Conservation (phyloP, 306 rosid species). For the Luffa acutangula region DNA sequence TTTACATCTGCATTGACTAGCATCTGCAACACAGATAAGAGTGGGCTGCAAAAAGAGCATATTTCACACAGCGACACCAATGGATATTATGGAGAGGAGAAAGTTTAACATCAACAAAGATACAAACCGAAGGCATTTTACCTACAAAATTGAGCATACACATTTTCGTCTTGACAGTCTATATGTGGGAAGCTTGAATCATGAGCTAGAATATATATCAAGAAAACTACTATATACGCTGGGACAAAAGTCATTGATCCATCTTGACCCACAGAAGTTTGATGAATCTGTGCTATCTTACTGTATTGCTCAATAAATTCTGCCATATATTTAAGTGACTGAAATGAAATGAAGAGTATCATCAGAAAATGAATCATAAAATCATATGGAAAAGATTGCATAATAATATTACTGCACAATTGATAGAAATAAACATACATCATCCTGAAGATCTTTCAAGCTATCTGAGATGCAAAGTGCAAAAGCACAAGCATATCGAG, state of each 20-base stretch:
- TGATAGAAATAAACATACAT: constrained; percentile 32
- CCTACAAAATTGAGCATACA: constrained; percentile 66
- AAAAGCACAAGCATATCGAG: constrained; percentile 77
- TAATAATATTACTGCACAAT: not conserved
- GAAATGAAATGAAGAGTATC: constrained; percentile 39
- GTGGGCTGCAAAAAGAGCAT: constrained; percentile 66
- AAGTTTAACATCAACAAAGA: not conserved
- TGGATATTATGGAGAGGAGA: not conserved
- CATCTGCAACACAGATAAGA: constrained; percentile 55
- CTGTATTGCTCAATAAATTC: constrained; percentile 75
- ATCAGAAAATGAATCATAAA: constrained; percentile 15
- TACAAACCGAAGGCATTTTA: constrained; percentile 14
- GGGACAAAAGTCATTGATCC: constrained; percentile 47
- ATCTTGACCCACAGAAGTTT: constrained; percentile 42
- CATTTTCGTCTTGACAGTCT: constrained; percentile 43
- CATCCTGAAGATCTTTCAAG: constrained; percentile 39
- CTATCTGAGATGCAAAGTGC: constrained; percentile 49
- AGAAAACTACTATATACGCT: constrained; percentile 61
- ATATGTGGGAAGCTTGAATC: constrained; percentile 46
- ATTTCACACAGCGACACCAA: constrained; percentile 19
- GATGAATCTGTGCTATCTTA: constrained; percentile 38
- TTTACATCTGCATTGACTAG: constrained; percentile 39
- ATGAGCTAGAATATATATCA: constrained; percentile 72
- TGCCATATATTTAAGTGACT: constrained; percentile 56
- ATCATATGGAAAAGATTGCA: not conserved